A percentile compares a stretch with the other conserved stretches of the same genome.
Evolutionary conservation across 1,139 yeast species (phyloP).

Genomic region (Pneumocystis canis): DNA sequence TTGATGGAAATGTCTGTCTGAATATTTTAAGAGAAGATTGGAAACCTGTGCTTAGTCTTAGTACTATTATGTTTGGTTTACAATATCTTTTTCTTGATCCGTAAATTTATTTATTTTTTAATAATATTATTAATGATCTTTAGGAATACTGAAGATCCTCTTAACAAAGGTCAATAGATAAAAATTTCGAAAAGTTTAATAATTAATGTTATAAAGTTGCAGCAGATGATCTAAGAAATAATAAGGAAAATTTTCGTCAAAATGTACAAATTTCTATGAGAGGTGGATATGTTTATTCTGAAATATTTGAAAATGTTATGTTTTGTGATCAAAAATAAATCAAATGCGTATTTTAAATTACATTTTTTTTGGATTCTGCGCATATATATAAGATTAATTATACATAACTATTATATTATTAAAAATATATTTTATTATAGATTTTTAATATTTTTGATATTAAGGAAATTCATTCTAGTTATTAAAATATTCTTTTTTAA

Average conservation of each 20-base stretch:
- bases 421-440: too few species aligned
- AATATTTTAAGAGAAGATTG: constrained; percentile 88
- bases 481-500: too few species aligned
- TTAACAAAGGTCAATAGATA: constrained; percentile 40
- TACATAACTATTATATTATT: too few species aligned
- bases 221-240: constrained; percentile 54
- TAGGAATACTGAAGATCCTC: constrained; percentile 68
- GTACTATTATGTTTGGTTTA: constrained; percentile 70
- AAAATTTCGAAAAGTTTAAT: neutral
- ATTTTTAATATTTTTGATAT: too few species aligned
- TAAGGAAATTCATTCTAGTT: too few species aligned
- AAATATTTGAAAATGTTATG: constrained; percentile 36
- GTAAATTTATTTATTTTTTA: neutral
- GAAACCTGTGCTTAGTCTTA: constrained; percentile 82
- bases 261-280: constrained; percentile 54
- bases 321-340: neutral
- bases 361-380: neutral
- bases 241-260: constrained; percentile 39
- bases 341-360: neutral
- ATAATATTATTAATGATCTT: constrained; percentile 61
- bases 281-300: constrained; percentile 52
- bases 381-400: neutral
- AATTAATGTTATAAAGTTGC: constrained; percentile 35
- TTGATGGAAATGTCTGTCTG: constrained; percentile 79
- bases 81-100: constrained; percentile 31